A percentile compares a stretch with the other conserved stretches of the same genome.
These are phyloP conservation scores for Cystobasidium ongulense DNA, from an alignment of 768 basidiomycete species.

Conservation along the genomic window DNA sequence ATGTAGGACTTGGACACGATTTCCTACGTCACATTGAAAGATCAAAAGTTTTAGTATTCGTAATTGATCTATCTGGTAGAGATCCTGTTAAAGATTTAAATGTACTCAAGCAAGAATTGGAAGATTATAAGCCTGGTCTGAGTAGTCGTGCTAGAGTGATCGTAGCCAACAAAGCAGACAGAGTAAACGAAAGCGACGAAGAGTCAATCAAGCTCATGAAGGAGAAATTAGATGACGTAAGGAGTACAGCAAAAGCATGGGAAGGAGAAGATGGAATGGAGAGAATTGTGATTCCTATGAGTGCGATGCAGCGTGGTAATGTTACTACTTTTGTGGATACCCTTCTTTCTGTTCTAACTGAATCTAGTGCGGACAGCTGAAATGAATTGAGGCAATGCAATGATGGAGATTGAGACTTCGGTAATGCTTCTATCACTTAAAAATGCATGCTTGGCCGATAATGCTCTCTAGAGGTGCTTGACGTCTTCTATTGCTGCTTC, in stretches of 20 bases:
- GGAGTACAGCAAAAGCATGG: neutral
- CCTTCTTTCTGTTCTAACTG: conserved; percentile 59
- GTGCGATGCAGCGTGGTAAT: conserved; percentile 80
- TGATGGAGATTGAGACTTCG: neutral
- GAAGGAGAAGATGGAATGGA: conserved; percentile 5
- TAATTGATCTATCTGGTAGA: conserved; percentile 72
- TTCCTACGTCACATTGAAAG: conserved; percentile 91
- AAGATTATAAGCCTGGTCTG: conserved; percentile 64
- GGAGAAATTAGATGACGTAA: neutral
- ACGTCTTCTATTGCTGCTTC: neutral
- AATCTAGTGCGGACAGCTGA: neutral
- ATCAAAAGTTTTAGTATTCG: conserved; percentile 78
- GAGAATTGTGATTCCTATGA: conserved; percentile 60
- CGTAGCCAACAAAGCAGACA: conserved; percentile 89
- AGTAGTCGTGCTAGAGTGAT: conserved; percentile 68
- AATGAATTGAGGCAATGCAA: neutral
- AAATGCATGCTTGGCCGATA: neutral
- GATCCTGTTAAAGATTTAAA: conserved; percentile 69
- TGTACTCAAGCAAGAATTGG: conserved; percentile 66
- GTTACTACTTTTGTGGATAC: conserved; percentile 59
- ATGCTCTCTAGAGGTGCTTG: conserved; percentile 6
- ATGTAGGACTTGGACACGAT: conserved; percentile 85
- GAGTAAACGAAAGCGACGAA: conserved; percentile 54
- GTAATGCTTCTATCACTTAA: too few species aligned
- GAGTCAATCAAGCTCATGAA: conserved; percentile 28